Base-by-base conservation (phyloP, 2,329 filamentous ascomycete genomes). In the Nothopassalora personata region DNA sequence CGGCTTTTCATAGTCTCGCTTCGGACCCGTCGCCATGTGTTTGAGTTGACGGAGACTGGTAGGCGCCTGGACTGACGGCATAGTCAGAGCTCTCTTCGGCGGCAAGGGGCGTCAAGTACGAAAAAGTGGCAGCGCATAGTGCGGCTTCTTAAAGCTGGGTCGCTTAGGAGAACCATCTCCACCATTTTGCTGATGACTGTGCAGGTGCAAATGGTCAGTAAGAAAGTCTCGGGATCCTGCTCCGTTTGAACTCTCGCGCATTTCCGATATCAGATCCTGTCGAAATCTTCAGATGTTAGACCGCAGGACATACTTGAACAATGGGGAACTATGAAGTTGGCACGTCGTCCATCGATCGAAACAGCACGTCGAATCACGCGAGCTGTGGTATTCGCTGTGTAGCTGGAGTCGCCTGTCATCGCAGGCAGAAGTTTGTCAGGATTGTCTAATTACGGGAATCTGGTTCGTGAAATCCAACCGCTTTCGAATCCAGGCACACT, bases 391-490 rank as follows among this genome's bases (percentile, higher is more conserved):
- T 78, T 76, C 19, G 81, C 81, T 0, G 80, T 82, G 68, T 88
- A 57, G 8, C 54, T 56, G 15, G 19, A 13, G 34, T 13, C 43
- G 31, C 31, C 43, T n/a, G 43, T 46, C 3, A 46, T 2, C 2
- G 15, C 15, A 18, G 15, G 43, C 43, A 46, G 7, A 8, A 8
- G 43, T 8, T 18, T 8, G 15, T 46, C 5, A n/a, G 15, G 7
- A 18, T 1, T 8, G 15, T 8, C 15, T 15, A 27, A 50, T 50
- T 28, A 89, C 0, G 88, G 88, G 46, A 91, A 91, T 70, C 87
- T 90, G 68, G 82, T 89, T 39, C 89, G 83, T 68, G 90, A 83
- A 87, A 93, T 92, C 83, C 86, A 89, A 1, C 78, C 81, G 49
- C 79, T 83, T 72, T 94, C 90, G 60, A 94, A 94, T 3, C 83